Evolutionary conservation across 2,329 filamentous ascomycete species (phyloP).

Genomic region (Neofusicoccum ribis): DNA sequence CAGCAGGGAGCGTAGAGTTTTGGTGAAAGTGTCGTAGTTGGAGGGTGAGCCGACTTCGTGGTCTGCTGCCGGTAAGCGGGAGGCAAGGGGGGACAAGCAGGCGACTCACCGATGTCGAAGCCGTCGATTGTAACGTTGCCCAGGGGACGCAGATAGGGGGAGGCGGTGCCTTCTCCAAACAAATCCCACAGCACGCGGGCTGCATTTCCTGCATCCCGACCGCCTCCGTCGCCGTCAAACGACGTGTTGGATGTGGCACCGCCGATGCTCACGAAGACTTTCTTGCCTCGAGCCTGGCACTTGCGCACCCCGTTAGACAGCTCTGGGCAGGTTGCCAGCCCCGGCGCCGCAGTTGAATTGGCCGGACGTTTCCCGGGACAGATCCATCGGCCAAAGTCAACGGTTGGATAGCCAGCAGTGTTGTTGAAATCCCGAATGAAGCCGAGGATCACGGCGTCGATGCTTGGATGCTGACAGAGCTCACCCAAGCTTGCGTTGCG

Average conservation of each 20-base stretch:
- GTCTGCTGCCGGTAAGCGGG: not conserved
- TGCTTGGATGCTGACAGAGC: not conserved
- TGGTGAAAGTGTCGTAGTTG: conserved; percentile 13
- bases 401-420: conserved; percentile 3
- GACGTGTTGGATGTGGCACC: conserved; percentile 8
- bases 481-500: not conserved
- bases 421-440: conserved; percentile 14
- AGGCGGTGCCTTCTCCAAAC: not conserved
- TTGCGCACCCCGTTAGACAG: not conserved
- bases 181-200: conserved; percentile 1
- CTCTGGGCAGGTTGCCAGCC: not conserved
- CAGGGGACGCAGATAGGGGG: not conserved
- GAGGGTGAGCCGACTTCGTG: conserved; percentile 13
- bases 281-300: conserved; percentile 4
- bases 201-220: not conserved
- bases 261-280: conserved; percentile 13
- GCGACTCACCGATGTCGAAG: conserved; percentile 11
- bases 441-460: conserved; percentile 14
- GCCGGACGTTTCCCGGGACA: not conserved
- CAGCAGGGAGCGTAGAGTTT: not conserved
- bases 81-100: not conserved
- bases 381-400: conserved; percentile 7
- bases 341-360: not conserved
- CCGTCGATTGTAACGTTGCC: conserved; percentile 9
- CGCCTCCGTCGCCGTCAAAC: not conserved